Percentiles rank a stretch among this genome's conserved stretches.
Evolutionary conservation across 306 rosid species (phyloP).

Genomic region (Vachellia pachyceras): DNA sequence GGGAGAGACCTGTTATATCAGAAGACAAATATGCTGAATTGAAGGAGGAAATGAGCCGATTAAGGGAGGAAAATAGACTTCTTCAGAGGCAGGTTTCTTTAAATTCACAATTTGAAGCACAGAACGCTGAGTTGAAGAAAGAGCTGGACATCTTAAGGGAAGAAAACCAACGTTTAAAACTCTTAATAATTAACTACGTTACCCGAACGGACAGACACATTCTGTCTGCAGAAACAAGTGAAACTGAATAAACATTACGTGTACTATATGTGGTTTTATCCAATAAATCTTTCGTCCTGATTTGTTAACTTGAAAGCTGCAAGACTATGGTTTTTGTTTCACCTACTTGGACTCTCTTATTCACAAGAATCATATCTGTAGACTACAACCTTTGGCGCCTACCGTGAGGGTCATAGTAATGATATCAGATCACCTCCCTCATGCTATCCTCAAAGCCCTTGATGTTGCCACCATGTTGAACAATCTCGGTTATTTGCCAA

Average conservation of each 20-base stretch:
- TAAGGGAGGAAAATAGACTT: constrained; percentile 48
- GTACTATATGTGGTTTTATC: not conserved
- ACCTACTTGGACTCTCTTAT: not conserved
- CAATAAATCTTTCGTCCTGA: not conserved
- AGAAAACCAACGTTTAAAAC: constrained; percentile 38
- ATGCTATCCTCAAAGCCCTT: constrained; percentile 11
- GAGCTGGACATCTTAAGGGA: constrained; percentile 46
- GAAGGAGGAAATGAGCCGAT: constrained; percentile 40
- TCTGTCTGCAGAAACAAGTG: constrained; percentile 39
- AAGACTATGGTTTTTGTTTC: not conserved
- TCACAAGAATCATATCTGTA: not conserved
- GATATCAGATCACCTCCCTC: not conserved
- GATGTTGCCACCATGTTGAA: constrained; percentile 9
- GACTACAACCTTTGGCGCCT: constrained; percentile 13
- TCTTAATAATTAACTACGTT: constrained; percentile 25
- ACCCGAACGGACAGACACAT: constrained; percentile 37
- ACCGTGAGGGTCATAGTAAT: not conserved
- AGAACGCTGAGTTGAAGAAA: constrained; percentile 45
- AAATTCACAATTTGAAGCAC: constrained; percentile 40
- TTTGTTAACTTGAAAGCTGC: not conserved
- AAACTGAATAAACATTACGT: constrained; percentile 39
- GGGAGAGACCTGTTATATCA: constrained; percentile 36
- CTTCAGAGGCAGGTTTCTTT: constrained; percentile 36
- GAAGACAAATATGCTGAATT: constrained; percentile 47
- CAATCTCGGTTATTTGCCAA: constrained; percentile 12